Conservation (phyloP, 768 basidiomycete genomes). For the Arthromyces matolae region DNA sequence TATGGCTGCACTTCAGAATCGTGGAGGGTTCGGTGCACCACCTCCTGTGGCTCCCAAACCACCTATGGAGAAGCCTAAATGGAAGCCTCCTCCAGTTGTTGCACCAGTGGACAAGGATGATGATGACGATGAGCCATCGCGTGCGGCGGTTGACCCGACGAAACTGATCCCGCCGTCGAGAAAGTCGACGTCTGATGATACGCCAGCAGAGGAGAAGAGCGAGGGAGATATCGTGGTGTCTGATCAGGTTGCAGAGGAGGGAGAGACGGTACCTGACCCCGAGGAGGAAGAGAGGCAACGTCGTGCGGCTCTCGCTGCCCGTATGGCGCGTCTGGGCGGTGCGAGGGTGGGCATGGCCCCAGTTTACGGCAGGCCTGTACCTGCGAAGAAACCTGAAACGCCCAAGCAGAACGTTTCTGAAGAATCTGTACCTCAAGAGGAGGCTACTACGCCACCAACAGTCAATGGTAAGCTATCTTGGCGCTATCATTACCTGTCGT, state of each 20-base stretch:
- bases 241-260: constrained; percentile 25
- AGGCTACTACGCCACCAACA: background rate
- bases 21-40: constrained; percentile 71
- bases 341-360: constrained; percentile 79
- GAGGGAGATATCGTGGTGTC: background rate
- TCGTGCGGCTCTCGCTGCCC: constrained; percentile 83
- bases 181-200: constrained; percentile 18
- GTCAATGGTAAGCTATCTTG: constrained; percentile 9
- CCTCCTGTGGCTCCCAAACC: constrained; percentile 54
- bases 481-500: background rate
- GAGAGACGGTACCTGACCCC: constrained; percentile 37
- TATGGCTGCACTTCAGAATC: constrained; percentile 91
- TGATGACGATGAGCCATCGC: constrained; percentile 35
- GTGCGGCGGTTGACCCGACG: constrained; percentile 21
- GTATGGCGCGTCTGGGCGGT: constrained; percentile 92
- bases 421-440: constrained; percentile 8
- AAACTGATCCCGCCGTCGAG: constrained; percentile 32
- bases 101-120: constrained; percentile 42
- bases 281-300: constrained; percentile 76
- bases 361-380: constrained; percentile 52
- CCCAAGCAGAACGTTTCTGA: constrained; percentile 3
- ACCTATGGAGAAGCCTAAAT: constrained; percentile 69
- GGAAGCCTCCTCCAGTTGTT: constrained; percentile 74
- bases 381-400: constrained; percentile 28
- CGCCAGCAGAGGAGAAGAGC: constrained; percentile 5